Evolutionary conservation across 805 yeast species (phyloP), one percentile per base, ranked within the genome.

Genomic region (Kluyveromyces siamensis): DNA sequence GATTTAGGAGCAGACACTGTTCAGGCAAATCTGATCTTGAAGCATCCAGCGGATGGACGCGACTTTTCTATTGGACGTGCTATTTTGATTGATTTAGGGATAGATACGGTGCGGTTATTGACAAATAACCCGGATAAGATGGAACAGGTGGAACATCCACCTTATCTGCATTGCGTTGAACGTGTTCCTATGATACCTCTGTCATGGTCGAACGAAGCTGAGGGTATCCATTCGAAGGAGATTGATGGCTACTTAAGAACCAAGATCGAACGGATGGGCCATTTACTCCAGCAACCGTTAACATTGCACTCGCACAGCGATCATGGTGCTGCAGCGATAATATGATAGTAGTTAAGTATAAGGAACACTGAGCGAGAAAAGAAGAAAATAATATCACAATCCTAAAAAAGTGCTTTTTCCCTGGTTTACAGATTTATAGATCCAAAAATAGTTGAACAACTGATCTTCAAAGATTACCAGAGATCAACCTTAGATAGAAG

Each of bases 1-100:
- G 99, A 93, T 69, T 72, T 93, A 49, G 99, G 99, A 7, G 98
- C 98, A 8, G 99, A 93, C 66, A 93, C 99, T 0, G 98, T 93
- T 4, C 95, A 90, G 66, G 99, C 99, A 8, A 93, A 93, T 67
- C 70, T 93, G 50, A 66, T 93, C 70, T 74, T 93, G 53, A 79
- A 96, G 57, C 99, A 93, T 60, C 99, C 99, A 6, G 98, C 97
- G 0, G 99, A 93, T 67, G 96, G 87, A n/a, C 80, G 99, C 58
- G 84, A 90, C 41, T 93, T 91, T 64, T 82, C 93, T 1, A 72
- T 93, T 51, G 99, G 98, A 7, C 93, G 97, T 9, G 93, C 98
- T 2, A 93, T 93, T 37, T 72, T 93, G 47, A 62, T 83, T 42
- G 99, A 93, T 66, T 72, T 93, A 55, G 93, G 89, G 10, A 75